Evolutionary conservation across 768 basidiomycete species (phyloP).

Genomic region (Pleurotus salmoneostramineus): DNA sequence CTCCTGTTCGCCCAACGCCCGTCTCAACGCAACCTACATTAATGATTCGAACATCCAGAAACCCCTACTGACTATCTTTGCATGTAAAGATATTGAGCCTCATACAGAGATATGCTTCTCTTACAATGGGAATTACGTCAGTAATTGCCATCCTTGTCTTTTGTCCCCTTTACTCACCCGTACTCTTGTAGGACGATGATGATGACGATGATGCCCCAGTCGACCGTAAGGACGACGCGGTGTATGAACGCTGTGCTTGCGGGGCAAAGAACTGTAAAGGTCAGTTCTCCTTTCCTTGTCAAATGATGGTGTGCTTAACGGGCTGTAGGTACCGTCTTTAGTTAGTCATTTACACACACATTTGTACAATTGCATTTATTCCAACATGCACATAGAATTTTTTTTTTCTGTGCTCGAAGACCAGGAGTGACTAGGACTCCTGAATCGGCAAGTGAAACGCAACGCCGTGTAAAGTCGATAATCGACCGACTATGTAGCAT

Average conservation of each 20-base stretch:
- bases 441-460: too few relatives aligned
- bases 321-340: too few relatives aligned
- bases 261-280: constrained; percentile 51
- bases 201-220: constrained; percentile 5
- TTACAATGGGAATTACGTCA: constrained; percentile 53
- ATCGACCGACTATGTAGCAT: too few relatives aligned
- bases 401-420: too few relatives aligned
- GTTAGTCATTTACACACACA: too few relatives aligned
- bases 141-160: constrained; percentile 6
- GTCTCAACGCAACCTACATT: constrained; percentile 69
- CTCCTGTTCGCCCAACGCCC: constrained; percentile 85
- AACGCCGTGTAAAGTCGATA: too few relatives aligned
- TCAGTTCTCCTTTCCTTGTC: constrained; percentile 1
- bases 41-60: constrained; percentile 72
- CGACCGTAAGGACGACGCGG: constrained; percentile 30
- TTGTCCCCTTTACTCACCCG: not conserved
- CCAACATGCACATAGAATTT: too few relatives aligned
- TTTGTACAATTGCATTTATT: too few relatives aligned
- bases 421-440: too few relatives aligned
- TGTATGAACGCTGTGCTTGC: constrained; percentile 47
- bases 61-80: constrained; percentile 67
- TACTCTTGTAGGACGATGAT: constrained; percentile 6
- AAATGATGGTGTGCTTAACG: too few relatives aligned
- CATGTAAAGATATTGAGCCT: constrained; percentile 55
- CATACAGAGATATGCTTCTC: constrained; percentile 77